Conservation (phyloP, 2,329 filamentous ascomycete species). For the Cladosporium sp. region DNA sequence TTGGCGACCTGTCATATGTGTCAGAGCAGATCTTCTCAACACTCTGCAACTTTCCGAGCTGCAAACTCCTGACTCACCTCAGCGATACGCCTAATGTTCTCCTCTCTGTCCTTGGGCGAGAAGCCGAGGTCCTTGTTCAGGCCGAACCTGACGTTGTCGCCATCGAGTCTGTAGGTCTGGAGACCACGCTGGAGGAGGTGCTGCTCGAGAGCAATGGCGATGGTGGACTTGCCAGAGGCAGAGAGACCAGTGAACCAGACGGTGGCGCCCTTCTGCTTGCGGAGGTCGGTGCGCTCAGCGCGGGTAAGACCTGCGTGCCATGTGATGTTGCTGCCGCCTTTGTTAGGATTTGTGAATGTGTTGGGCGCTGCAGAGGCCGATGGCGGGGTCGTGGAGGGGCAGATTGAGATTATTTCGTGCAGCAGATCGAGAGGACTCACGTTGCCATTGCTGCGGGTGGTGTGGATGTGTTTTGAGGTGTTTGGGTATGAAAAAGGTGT, state of each 20-base stretch:
- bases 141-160: conserved; percentile 97
- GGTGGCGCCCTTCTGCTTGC: conserved; percentile 85
- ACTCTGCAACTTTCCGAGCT: too few species aligned
- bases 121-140: conserved; percentile 98
- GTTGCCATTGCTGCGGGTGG: conserved; percentile 8
- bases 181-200: conserved; percentile 84
- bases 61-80: conserved; percentile 46
- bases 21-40: not conserved
- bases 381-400: conserved; percentile 11
- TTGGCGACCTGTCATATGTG: conserved; percentile 66
- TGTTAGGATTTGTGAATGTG: conserved; percentile 7
- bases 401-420: not conserved
- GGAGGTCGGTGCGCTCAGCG: conserved; percentile 67
- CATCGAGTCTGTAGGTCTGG: conserved; percentile 87
- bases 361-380: not conserved
- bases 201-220: conserved; percentile 94
- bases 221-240: conserved; percentile 93
- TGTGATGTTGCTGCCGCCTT: conserved; percentile 69
- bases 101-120: conserved; percentile 85
- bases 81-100: conserved; percentile 95
- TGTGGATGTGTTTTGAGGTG: not conserved
- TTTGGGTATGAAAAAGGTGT: not conserved
- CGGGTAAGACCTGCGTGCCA: conserved; percentile 82
- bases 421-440: conserved; percentile 4
- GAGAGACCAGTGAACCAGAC: conserved; percentile 98